Percentiles rank a stretch among this genome's conserved stretches.
Evolutionary conservation across 2,329 filamentous ascomycete genomes (phyloP).

Genomic region (Neopestalotiopsis rosae): DNA sequence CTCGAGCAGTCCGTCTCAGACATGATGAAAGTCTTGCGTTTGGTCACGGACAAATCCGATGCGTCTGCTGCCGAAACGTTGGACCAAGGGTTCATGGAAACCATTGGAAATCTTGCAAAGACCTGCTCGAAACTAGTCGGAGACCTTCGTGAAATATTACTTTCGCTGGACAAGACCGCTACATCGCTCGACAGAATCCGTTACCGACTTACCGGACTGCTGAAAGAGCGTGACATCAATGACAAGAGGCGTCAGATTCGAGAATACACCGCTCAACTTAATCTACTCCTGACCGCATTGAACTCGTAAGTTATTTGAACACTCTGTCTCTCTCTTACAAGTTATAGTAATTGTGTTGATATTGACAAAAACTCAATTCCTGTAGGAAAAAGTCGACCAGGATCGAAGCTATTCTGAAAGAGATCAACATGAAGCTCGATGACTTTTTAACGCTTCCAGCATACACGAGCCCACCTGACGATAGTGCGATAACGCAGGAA

Average conservation of each 20-base stretch:
- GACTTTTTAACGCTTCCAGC: background rate
- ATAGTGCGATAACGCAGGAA: background rate
- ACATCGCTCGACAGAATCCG: background rate
- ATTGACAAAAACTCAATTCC: too few species aligned
- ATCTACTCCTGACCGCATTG: background rate
- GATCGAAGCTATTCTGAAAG: too few species aligned
- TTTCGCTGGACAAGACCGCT: background rate
- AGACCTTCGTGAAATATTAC: background rate
- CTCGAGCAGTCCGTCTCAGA: background rate
- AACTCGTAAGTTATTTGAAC: background rate
- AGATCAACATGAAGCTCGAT: too few species aligned
- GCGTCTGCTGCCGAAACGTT: background rate
- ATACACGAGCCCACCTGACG: background rate
- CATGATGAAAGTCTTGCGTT: background rate
- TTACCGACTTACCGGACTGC: background rate
- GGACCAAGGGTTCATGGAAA: background rate
- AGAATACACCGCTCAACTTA: background rate
- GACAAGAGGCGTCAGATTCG: background rate
- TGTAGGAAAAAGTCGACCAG: too few species aligned
- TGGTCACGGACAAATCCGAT: background rate
- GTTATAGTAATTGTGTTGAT: too few species aligned
- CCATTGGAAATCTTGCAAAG: background rate
- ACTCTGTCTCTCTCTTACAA: too few species aligned
- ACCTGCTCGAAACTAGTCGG: background rate
- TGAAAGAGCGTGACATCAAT: background rate